Base-by-base conservation (phyloP, 805 yeast genomes). In the Hemisphaericaspora nanyangensis region DNA sequence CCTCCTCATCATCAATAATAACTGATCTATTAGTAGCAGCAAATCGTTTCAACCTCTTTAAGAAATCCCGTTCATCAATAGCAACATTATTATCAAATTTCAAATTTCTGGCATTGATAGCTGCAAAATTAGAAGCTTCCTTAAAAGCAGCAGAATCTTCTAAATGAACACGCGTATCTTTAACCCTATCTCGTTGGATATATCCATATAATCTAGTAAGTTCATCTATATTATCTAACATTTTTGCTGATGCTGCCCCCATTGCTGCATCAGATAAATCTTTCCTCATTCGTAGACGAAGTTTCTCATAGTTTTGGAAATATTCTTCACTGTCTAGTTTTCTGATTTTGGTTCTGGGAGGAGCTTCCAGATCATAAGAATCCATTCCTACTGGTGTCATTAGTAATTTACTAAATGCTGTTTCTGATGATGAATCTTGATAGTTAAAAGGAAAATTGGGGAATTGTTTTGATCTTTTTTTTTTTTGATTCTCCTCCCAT, bases 101-200 rank as follows among this genome's bases (percentile, higher is more conserved):
- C 47, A 82, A 50, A 56, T 78, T 80, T 35, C 77, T 68, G 2
- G 85, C 78, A 32, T 84, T 83, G 17, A 79, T 60, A 29, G 81
- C 79, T 10, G 87, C 81, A 50, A 82, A 70, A 41, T 74, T 74
- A 27, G 85, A 74, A 8, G 82, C 73, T 43, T 73, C 79, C 22
- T 68, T 65, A 48, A 85, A 67, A 5, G 83, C 79, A 39, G 77
- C 77, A 1, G 91, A 72, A 56, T 85, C 95, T 40, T 75, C 56
- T 40, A 64, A 51, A 30, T 63, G 69, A 40, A 66, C 54, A 18
- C 58, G 55, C 8, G 68, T 61, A 34, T 65, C 69, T 40, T 52
- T 49, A 27, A 54, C 54, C n/a, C 48, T 54, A 18, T 63, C 60
- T 6, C 55, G 59, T 25, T 65, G 68, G 5, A 45, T 35, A 15